Base-by-base conservation (phyloP, 2,329 filamentous ascomycete genomes). In the Verticillium dahliae region DNA sequence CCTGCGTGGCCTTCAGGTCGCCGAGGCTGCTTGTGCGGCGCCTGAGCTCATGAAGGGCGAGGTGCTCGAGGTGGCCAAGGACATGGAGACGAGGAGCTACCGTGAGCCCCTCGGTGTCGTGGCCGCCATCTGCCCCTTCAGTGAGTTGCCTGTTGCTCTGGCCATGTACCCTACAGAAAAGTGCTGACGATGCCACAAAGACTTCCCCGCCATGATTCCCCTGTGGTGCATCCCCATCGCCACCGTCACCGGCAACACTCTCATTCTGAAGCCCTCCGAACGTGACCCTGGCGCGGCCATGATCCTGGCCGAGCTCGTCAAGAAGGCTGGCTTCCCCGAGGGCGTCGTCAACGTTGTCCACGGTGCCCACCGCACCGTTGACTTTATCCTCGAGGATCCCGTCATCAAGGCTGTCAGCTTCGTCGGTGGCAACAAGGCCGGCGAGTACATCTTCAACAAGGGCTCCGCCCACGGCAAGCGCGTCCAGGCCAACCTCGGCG, bases 201-300 rank as follows among this genome's bases (percentile, higher is more conserved):
- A 95, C 81, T 95, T 95, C 78, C 91, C 91, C 54, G 91, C 91
- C 69, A 96, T 96, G 91, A 95, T 96, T 74, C 91, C 91, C 3
- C 82, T 96, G n/a, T 96, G 91, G 91, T 92, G 85, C 64, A 92
- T 96, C 65, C 91, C 91, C 45, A 90, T 95, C 68, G 91, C 91
- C 56, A 91, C 90, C 54, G 85, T 93, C 34, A 92, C 90, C 18
- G 91, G 91, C 59, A 96, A 96, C 80, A 93, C 90, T 14, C 80
- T 92, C 62, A 85, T 96, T 67, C 81, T 96, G 68, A 96, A 96
- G 83, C 91, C 91, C 10, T 94, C 91, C 1, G 91, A 96, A 79
- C 86, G 91, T 62, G 91, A 94, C 70, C 91, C 91, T 9, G 91
- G 91, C 63, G 90, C 90, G 10, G 87, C 88, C 70, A 92, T 95